Evolutionary conservation across 2,329 filamentous ascomycete genomes (phyloP), one percentile per base, ranked within the genome.

Genomic region (Cadophora sp.): DNA sequence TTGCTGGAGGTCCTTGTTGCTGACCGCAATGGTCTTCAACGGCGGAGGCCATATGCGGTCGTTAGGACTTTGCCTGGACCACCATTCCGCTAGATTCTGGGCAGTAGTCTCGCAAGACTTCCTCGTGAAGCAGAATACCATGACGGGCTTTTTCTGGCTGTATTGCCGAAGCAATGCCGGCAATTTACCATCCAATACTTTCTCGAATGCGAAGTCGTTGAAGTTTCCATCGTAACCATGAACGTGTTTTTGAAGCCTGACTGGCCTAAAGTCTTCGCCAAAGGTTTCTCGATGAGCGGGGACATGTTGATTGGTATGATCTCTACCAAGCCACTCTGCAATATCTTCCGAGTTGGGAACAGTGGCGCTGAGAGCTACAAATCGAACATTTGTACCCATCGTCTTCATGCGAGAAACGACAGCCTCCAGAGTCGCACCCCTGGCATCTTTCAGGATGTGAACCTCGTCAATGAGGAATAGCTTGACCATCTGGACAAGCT

Each of bases 341-440:
- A 97, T 90, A 76, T 97, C 93, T 58, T 89, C 83, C 0, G 92
- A 91, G 73, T 97, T 97, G 1, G 93, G 93, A 1, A 97, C 88
- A 0, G 93, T 97, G 2, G 93, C 93, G 76, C 92, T 95, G 56
- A 97, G 80, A 1, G 93, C 92, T 31, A 97, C 81, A 73, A 97
- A 96, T 16, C 93, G 88, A 19, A 96, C 88, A 75, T 91, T 86
- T 0, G 89, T 88, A 14, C 90, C 89, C 56, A 93, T 88, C 0
- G 90, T 90, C 78, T 96, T 96, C 92, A 96, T 97, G 9, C 93
- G 89, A 19, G 92, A 95, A 0, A 97, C 91, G 2, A 97, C 90
- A 4, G 91, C 91, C 77, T 97, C 93, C 0, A 97, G 83, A 0
- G 91, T 94, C 14, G 93, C 92, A 19, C 93, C 93, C 27, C 93